Base-by-base conservation (phyloP, 2,329 filamentous ascomycete genomes). In the Teratosphaeria viscida region DNA sequence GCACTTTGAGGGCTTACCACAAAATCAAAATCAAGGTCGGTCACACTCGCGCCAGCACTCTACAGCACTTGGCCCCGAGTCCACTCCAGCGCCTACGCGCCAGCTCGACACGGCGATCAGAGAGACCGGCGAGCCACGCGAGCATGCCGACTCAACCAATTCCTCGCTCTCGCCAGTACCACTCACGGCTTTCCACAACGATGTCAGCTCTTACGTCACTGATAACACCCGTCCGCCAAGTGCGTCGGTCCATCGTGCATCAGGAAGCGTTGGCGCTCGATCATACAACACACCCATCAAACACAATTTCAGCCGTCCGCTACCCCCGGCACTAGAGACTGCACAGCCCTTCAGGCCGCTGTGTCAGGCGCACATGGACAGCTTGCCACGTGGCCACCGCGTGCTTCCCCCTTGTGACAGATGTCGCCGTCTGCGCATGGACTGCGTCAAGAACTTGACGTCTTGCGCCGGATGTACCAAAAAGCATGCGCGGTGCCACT, bases 391-490 rank as follows among this genome's bases (percentile, higher is more conserved):
- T 55, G 89, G 89, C 3, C 87, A 90, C 58, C 78, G 83, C 5
- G 88, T 95, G 55, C 74, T 84, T n/a, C 91, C 90, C 10, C 89
- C 90, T 0, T 95, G 90, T 70, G 91, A 95, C 71, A 81, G 90
- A 43, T 95, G 90, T 71, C 82, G 90, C 53, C 81, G 90, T 34
- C 78, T 95, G 16, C 85, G 88, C 64, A 89, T 91, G 76, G 84
- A 90, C 60, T 95, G 90, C 63, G 78, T 92, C 55, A 95, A 95
- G 74, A 89, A 95, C 63, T 78, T 94, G 47, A 95, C 90, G 0
- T 89, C 90, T 8, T 95, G 91, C 69, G 84, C 87, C 72, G 90
- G 89, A 26, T 95, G 90, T 72, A 95, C 90, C 0, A 92, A 89
- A 72, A 95, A 95, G 71, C 90, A 95, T 71, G 89, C 89, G 23